Conservation (phyloP, 371 early-diverging fungal species). For the Rhizopus arrhizus region DNA sequence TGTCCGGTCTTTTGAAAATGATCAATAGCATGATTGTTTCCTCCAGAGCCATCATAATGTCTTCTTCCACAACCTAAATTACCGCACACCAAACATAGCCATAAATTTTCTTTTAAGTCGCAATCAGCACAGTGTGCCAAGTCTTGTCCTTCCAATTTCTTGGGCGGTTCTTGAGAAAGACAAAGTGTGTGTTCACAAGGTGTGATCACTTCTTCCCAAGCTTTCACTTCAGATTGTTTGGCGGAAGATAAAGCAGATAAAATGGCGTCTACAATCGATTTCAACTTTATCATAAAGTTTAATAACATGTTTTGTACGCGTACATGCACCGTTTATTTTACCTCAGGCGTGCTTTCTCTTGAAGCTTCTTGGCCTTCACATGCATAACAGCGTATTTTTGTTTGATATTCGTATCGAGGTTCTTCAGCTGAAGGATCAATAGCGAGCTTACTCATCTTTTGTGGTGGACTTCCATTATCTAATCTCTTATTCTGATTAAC, state of each 20-base stretch:
- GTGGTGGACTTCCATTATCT: conserved; percentile 58
- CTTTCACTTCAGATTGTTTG: conserved; percentile 85
- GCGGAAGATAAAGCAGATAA: conserved; percentile 78
- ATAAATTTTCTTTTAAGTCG: conserved; percentile 83
- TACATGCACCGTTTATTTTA: conserved; percentile 14
- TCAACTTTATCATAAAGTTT: conserved; percentile 42
- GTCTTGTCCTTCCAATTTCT: conserved; percentile 50
- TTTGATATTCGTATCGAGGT: conserved; percentile 71
- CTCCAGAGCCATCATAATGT: conserved; percentile 98
- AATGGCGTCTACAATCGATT: conserved; percentile 65
- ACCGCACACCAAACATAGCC: conserved; percentile 82
- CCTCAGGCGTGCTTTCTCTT: conserved; percentile 37
- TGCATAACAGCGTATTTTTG: conserved; percentile 68
- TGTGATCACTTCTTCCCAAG: conserved; percentile 87
- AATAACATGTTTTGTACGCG: background rate
- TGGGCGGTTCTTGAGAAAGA: conserved; percentile 64
- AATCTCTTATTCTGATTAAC: conserved; percentile 38
- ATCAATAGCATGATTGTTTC: conserved; percentile 95
- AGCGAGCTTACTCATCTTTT: conserved; percentile 88
- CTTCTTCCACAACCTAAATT: conserved; percentile 81
- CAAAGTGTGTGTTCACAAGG: conserved; percentile 83
- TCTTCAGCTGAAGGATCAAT: conserved; percentile 75
- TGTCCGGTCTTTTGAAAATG: conserved; percentile 91
- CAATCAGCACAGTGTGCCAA: conserved; percentile 86
- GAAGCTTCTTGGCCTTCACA: conserved; percentile 57